Percentiles rank a stretch among this genome's conserved stretches.
Evolutionary conservation across 2,329 filamentous ascomycete genomes (phyloP).

Genomic region (Fusarium heterosporum): DNA sequence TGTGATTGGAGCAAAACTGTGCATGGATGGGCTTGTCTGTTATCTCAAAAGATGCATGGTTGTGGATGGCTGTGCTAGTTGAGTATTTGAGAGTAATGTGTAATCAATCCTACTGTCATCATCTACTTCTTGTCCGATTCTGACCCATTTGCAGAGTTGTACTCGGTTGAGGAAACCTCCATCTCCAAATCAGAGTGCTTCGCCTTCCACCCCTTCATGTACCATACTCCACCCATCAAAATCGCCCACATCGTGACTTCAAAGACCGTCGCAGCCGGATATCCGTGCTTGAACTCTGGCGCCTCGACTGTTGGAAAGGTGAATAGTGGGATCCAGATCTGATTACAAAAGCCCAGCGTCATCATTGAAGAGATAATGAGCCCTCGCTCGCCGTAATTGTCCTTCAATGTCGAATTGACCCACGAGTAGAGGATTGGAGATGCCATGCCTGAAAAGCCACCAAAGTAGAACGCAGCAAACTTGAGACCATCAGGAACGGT

Average conservation of each 20-base stretch:
- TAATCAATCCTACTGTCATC: no score
- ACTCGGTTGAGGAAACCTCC: not conserved
- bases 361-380: conserved; percentile 14
- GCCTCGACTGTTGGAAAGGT: not conserved
- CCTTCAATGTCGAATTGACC: not conserved
- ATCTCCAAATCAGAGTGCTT: not conserved
- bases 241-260: conserved; percentile 9
- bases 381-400: conserved; percentile 3
- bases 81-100: no score
- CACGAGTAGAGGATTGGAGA: conserved; percentile 1
- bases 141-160: no score
- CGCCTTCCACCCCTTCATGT: not conserved
- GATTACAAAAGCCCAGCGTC: conserved; percentile 11
- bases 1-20: no score
- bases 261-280: not conserved
- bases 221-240: conserved; percentile 12
- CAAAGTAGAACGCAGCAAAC: conserved; percentile 1
- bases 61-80: no score
- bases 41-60: no score
- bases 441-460: conserved; percentile 9
- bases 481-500: not conserved
- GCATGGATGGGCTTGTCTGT: no score
- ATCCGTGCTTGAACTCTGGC: not conserved
- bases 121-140: no score
- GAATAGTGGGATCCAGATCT: conserved; percentile 7